Conservation (phyloP, 2,329 filamentous ascomycete species). For the Claviceps arundinis region DNA sequence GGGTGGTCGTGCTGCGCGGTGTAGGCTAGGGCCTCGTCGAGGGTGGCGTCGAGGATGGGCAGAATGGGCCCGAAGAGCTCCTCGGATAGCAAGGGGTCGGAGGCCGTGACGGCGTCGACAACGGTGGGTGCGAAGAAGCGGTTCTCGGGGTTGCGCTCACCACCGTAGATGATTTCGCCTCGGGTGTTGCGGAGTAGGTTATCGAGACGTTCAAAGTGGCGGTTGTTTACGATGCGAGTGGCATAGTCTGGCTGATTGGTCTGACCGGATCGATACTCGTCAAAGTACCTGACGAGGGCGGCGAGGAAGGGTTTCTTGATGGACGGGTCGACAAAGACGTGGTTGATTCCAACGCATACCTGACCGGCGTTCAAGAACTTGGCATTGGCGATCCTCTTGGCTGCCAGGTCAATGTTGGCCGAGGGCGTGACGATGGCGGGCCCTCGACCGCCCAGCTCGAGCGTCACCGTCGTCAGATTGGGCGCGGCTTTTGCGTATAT, state of each 20-base stretch:
- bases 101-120: constrained; percentile 20
- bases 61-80: constrained; percentile 32
- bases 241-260: constrained; percentile 4
- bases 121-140: constrained; percentile 24
- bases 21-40: constrained; percentile 17
- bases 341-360: constrained; percentile 21
- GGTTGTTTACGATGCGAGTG: constrained; percentile 26
- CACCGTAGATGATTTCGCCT: constrained; percentile 24
- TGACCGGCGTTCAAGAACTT: constrained; percentile 30
- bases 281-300: constrained; percentile 19
- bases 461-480: constrained; percentile 27
- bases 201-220: constrained; percentile 27
- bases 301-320: constrained; percentile 24
- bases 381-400: constrained; percentile 26
- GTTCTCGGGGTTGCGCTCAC: constrained; percentile 15
- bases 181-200: constrained; percentile 21
- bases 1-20: constrained; percentile 19
- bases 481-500: constrained; percentile 28
- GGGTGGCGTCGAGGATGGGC: constrained; percentile 23
- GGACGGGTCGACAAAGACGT: constrained; percentile 28
- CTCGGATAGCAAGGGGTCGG: constrained; percentile 27
- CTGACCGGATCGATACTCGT: constrained; percentile 10
- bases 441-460: constrained; percentile 32
- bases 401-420: constrained; percentile 28
- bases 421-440: constrained; percentile 28